These are phyloP conservation scores for Ballota nigra DNA, from an alignment of 257 asterid species.

Conservation along the genomic window DNA sequence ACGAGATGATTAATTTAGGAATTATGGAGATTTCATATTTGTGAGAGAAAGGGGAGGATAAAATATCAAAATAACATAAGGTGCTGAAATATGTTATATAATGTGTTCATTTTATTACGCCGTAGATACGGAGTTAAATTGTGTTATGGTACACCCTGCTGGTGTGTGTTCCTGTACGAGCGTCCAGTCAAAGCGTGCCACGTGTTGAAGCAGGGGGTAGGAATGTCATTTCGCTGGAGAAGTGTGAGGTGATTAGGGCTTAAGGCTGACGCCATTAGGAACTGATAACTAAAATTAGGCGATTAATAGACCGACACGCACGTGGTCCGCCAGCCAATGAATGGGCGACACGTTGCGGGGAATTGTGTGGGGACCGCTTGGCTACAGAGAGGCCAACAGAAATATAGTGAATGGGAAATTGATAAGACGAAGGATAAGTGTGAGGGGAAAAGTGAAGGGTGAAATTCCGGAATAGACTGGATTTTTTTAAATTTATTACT, in stretches of 20 bases:
- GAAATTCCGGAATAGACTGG: slow-evolving; percentile 20
- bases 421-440: slow-evolving; percentile 40
- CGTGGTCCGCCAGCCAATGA: slow-evolving; percentile 9
- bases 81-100: slow-evolving; percentile 26
- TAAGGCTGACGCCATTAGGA: slow-evolving; percentile 35
- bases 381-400: slow-evolving; percentile 28
- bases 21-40: slow-evolving; percentile 1
- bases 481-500: neutral
- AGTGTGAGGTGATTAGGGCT: slow-evolving; percentile 28
- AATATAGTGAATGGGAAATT: slow-evolving; percentile 27
- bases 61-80: slow-evolving; percentile 10
- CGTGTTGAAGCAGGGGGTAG: neutral
- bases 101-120: slow-evolving; percentile 33
- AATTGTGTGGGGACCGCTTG: slow-evolving; percentile 26
- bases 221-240: neutral
- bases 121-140: slow-evolving; percentile 27
- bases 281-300: slow-evolving; percentile 40
- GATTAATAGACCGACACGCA: slow-evolving; percentile 50
- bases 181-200: neutral
- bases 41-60: slow-evolving; percentile 6
- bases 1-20: neutral
- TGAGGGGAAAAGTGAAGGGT: slow-evolving; percentile 24
- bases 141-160: slow-evolving; percentile 7
- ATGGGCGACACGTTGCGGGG: slow-evolving; percentile 25
- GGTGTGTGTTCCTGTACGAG: neutral